These are phyloP conservation scores for Zasmidium cellare DNA, from an alignment of 2,329 filamentous ascomycete species.

Conservation along the genomic window DNA sequence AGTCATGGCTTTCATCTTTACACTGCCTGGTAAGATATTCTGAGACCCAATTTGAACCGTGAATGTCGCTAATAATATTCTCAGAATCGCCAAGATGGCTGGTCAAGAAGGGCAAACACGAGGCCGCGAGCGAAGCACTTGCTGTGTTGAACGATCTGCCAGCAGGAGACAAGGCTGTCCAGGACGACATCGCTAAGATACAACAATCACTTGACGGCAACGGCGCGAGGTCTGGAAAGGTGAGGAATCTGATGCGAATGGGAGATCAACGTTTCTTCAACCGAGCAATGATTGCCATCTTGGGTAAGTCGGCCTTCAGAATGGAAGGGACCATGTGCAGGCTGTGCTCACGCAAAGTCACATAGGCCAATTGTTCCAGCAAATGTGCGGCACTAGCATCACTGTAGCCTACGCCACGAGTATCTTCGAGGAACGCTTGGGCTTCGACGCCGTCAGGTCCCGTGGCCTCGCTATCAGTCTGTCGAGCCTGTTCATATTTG, in stretches of 20 bases:
- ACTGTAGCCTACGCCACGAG: neutral
- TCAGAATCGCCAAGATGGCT: conserved; percentile 23
- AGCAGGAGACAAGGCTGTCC: too few species aligned
- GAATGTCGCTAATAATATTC: too few species aligned
- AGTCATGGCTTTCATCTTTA: conserved; percentile 38
- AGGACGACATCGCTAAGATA: too few species aligned
- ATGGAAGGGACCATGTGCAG: neutral
- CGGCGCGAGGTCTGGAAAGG: too few species aligned
- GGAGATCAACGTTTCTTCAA: neutral
- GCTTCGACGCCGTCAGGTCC: neutral
- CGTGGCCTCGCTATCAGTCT: neutral
- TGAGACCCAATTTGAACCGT: too few species aligned
- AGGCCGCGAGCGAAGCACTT: conserved; percentile 10
- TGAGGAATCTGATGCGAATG: conserved; percentile 12
- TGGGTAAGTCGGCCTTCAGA: neutral
- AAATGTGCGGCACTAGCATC: neutral
- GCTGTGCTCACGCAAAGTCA: neutral
- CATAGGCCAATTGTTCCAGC: neutral
- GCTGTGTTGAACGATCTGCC: too few species aligned
- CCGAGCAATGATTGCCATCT: neutral
- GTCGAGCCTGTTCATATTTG: neutral
- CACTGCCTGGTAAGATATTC: neutral
- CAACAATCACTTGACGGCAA: too few species aligned
- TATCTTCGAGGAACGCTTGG: too few species aligned
- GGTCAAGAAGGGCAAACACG: conserved; percentile 13